Base-by-base conservation (phyloP, 2,329 filamentous ascomycete genomes). In the Ophiostoma australiae region DNA sequence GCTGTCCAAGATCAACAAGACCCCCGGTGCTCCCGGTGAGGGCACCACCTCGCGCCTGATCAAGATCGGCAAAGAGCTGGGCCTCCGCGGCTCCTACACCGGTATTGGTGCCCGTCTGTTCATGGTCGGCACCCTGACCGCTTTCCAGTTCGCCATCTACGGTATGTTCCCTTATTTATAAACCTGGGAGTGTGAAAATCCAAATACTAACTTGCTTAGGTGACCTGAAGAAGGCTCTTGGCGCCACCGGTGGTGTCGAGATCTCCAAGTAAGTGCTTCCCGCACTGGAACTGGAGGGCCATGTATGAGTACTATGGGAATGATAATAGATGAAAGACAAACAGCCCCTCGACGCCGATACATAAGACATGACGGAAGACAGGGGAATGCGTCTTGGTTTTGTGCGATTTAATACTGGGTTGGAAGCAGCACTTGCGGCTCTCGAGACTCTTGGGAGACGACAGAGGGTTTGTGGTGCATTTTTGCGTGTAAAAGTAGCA, bases 1-100 rank as follows among this genome's bases (percentile, higher is more conserved):
- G 91, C 88, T 94, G 76, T 88, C 85, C 83, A 93, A 93, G 87
- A 93, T 94, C 86, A 94, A 94, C 89, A 94, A 93, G 89, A 91
- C 90, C 81, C 89, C 90, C 83, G 91, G 90, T 82, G 83, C 86
- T 74, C 91, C 91, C 75, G 91, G 91, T 82, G 91, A 94, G 85
- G 87, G 91, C 78, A 93, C 90, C 77, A 87, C 86, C 78, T 84
- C 82, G 81, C 89, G 91, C 81, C 82, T 94, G 77, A 85, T 93
- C 84, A 93, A 93, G 88, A 93, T 94, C 78, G 90, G 82, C 77
- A 89, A 88, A 81, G 91, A 93, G 83, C 89, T 94, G 76, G 91
- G 91, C 80, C 75, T 93, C 78, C 84, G 83, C 77, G 91, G 91
- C 78, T 89, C 85, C 68, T 94, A 88, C 84, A 83, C 85, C 77